A percentile compares a stretch with the other conserved stretches of the same genome.
Conservation (phyloP, 768 basidiomycete species). For the Suillus clintonianus region DNA sequence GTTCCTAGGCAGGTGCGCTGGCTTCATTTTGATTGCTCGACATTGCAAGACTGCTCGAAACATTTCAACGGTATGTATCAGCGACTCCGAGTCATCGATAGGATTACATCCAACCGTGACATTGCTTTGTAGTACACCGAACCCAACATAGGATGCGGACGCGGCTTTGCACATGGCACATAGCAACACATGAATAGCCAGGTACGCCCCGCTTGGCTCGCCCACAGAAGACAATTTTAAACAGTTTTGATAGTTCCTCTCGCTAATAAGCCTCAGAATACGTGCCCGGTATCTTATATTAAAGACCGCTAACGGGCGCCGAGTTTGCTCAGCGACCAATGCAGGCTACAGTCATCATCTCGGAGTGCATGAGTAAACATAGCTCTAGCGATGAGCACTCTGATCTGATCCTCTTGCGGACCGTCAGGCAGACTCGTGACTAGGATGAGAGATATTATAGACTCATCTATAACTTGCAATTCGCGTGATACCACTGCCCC, state of each 20-base stretch:
- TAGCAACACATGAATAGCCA: not conserved
- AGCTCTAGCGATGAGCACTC: not conserved
- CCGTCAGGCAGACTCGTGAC: not conserved
- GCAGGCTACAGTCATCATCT: not conserved
- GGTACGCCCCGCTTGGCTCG: not conserved
- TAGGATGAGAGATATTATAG: not conserved
- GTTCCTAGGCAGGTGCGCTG: no score
- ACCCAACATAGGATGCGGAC: no score
- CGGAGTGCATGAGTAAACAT: no score
- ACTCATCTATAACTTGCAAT: no score
- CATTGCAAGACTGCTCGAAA: no score
- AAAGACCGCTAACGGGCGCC: not conserved
- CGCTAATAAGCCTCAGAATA: not conserved
- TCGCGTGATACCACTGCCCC: not conserved
- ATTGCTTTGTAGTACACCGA: no score
- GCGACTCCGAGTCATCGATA: no score
- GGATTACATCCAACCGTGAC: no score
- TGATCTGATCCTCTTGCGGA: not conserved
- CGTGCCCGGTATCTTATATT: not conserved
- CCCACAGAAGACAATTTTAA: not conserved
- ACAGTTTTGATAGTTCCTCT: no score
- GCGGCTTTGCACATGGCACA: no score
- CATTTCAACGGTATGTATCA: no score
- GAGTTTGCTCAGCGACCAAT: not conserved
- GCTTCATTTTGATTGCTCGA: no score